phyloP scores from a whole-genome alignment of 23 red algal genomes.

The Gracilaria domingensis region DNA sequence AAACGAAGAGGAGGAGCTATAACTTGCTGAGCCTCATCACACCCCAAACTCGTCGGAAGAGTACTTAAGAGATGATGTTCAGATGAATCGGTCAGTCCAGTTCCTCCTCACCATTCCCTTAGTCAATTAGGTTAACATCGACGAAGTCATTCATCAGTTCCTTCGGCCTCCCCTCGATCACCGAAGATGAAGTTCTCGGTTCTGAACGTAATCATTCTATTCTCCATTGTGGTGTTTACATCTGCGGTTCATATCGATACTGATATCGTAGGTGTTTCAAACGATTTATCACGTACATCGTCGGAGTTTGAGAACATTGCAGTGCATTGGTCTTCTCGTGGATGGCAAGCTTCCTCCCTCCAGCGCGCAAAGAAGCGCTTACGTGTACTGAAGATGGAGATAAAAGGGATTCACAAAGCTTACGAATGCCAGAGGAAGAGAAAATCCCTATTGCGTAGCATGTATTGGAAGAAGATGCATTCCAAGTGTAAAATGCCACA shows the following conservation, averaged over 20 bases:
- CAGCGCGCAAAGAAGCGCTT: not conserved
- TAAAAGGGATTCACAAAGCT: not conserved
- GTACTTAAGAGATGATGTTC: too few species aligned
- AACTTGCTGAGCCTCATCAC: too few species aligned
- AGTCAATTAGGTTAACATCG: too few species aligned
- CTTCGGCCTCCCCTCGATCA: too few species aligned
- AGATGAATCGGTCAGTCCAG: too few species aligned
- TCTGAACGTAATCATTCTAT: not conserved
- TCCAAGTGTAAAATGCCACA: not conserved
- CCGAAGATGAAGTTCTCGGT: not conserved
- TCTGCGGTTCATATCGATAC: not conserved
- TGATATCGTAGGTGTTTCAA: not conserved
- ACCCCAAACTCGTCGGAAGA: too few species aligned
- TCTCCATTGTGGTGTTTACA: not conserved
- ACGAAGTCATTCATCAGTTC: too few species aligned
- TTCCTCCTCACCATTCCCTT: too few species aligned
- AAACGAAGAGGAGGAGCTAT: too few species aligned
- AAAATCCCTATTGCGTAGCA: not conserved
- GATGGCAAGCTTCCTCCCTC: not conserved
- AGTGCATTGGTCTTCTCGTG: not conserved
- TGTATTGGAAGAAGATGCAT: constrained; percentile 2
- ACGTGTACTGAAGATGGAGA: not conserved
- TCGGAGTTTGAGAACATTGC: not conserved
- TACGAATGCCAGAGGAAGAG: not conserved
- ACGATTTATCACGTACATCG: not conserved